These are phyloP conservation scores for Kluyveromyces aestuarii DNA, from an alignment of 805 yeast genomes.

Conservation along the genomic window DNA sequence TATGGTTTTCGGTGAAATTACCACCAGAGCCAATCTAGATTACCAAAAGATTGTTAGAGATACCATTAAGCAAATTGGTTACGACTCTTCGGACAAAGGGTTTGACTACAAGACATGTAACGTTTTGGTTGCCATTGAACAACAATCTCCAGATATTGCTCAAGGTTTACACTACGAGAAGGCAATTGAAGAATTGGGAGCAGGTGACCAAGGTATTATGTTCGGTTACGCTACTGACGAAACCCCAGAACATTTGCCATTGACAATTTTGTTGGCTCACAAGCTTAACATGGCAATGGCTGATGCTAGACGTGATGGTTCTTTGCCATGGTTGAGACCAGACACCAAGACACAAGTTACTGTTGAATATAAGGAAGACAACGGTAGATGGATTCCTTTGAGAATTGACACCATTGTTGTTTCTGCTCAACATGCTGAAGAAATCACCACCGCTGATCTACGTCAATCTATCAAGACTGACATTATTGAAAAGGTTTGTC, in stretches of 20 bases:
- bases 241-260: slow-evolving; percentile 94
- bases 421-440: slow-evolving; percentile 97
- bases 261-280: slow-evolving; percentile 90
- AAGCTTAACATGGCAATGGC: slow-evolving; percentile 95
- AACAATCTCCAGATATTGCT: slow-evolving; percentile 98
- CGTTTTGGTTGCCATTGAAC: slow-evolving; percentile 97
- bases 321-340: slow-evolving; percentile 95
- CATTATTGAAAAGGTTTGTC: slow-evolving; percentile 86
- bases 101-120: slow-evolving; percentile 99
- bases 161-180: slow-evolving; percentile 96
- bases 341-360: slow-evolving; percentile 99
- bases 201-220: slow-evolving; percentile 99
- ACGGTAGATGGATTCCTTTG: slow-evolving; percentile 90
- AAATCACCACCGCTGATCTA: slow-evolving; percentile 86
- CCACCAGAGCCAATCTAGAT: slow-evolving; percentile 92
- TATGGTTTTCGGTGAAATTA: slow-evolving; percentile 98
- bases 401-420: slow-evolving; percentile 97
- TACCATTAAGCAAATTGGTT: slow-evolving; percentile 97
- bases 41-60: slow-evolving; percentile 97
- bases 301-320: slow-evolving; percentile 92
- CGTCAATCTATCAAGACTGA: slow-evolving; percentile 71
- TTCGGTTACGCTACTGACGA: slow-evolving; percentile 99
- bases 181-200: slow-evolving; percentile 96
- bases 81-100: slow-evolving; percentile 92
- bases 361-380: slow-evolving; percentile 86